Percentiles rank a stretch among this genome's conserved stretches.
Evolutionary conservation across 2,329 filamentous ascomycete species (phyloP).

Genomic region (Penicillium frequentans): DNA sequence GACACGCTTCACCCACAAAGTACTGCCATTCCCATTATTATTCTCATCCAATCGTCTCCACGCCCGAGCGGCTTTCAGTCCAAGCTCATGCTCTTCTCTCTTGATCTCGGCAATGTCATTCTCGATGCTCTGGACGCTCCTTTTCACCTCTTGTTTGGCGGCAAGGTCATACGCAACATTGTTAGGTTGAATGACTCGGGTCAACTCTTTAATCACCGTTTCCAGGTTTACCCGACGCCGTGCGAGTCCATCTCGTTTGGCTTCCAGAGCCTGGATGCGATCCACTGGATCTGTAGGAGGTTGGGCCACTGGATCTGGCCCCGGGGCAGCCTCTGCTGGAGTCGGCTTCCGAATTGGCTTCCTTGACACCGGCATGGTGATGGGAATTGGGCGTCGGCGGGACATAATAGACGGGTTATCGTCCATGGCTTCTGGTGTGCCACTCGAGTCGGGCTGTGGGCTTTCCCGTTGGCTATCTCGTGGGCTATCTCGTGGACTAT

Average conservation of each 20-base stretch:
- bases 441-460: slow-evolving; percentile 28
- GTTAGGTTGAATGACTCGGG: slow-evolving; percentile 70
- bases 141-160: slow-evolving; percentile 55
- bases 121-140: slow-evolving; percentile 66
- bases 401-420: slow-evolving; percentile 40
- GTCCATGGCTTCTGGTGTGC: slow-evolving; percentile 33
- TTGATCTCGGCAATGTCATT: slow-evolving; percentile 70
- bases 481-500: slow-evolving; percentile 36
- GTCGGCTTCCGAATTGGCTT: slow-evolving; percentile 43
- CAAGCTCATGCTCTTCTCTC: slow-evolving; percentile 75
- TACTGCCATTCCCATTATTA: slow-evolving; percentile 51
- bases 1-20: slow-evolving; percentile 76
- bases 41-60: slow-evolving; percentile 71
- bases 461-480: slow-evolving; percentile 29
- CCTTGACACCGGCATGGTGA: slow-evolving; percentile 30
- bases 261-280: slow-evolving; percentile 66
- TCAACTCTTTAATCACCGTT: slow-evolving; percentile 73
- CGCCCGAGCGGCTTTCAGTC: slow-evolving; percentile 70
- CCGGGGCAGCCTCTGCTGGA: slow-evolving; percentile 35
- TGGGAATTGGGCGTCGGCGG: slow-evolving; percentile 40
- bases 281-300: slow-evolving; percentile 65
- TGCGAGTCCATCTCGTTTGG: slow-evolving; percentile 63
- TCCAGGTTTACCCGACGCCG: slow-evolving; percentile 71
- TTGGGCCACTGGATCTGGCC: slow-evolving; percentile 49
- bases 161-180: slow-evolving; percentile 68